Evolutionary conservation across 352 stramenopile species (phyloP).

Genomic region (Pythium brassicae): DNA sequence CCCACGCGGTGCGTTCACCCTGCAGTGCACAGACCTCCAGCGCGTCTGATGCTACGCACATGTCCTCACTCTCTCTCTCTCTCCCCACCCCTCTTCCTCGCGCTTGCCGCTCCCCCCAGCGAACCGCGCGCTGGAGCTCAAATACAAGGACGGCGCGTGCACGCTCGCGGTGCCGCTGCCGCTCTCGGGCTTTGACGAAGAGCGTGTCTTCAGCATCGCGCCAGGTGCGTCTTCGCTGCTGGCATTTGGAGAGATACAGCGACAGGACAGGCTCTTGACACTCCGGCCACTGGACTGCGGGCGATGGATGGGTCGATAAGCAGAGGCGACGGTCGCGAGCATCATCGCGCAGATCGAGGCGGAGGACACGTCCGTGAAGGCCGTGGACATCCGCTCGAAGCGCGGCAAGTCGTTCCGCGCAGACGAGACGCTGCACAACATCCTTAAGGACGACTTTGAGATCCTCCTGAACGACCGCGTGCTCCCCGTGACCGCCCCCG

Average conservation of each 20-base stretch:
- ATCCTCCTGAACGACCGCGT: conserved; percentile 76
- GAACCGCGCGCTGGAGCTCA: conserved; percentile 61
- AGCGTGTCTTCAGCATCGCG: conserved; percentile 74
- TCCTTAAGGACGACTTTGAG: conserved; percentile 81
- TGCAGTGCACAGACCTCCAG: too few species aligned
- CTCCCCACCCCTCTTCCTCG: background rate
- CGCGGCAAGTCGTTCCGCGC: conserved; percentile 54
- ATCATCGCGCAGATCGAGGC: conserved; percentile 73
- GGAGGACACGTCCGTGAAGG: conserved; percentile 70
- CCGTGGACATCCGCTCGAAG: conserved; percentile 57
- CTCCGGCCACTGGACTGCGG: too few species aligned
- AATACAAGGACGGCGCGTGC: conserved; percentile 75
- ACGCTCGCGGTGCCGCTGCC: conserved; percentile 70
- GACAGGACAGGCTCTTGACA: background rate
- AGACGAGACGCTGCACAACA: conserved; percentile 56
- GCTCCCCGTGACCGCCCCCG: conserved; percentile 61
- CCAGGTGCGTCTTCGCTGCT: conserved; percentile 24
- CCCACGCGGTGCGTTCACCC: conserved; percentile 10
- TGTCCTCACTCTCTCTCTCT: background rate
- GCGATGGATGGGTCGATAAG: background rate
- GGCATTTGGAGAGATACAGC: background rate
- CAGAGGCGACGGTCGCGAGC: conserved; percentile 71
- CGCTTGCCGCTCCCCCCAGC: too few species aligned
- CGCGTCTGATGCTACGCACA: too few species aligned
- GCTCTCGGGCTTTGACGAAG: conserved; percentile 74